phyloP scores from a whole-genome alignment of 2,329 filamentous ascomycete genomes.

The Calcarisporium arbuscula region DNA sequence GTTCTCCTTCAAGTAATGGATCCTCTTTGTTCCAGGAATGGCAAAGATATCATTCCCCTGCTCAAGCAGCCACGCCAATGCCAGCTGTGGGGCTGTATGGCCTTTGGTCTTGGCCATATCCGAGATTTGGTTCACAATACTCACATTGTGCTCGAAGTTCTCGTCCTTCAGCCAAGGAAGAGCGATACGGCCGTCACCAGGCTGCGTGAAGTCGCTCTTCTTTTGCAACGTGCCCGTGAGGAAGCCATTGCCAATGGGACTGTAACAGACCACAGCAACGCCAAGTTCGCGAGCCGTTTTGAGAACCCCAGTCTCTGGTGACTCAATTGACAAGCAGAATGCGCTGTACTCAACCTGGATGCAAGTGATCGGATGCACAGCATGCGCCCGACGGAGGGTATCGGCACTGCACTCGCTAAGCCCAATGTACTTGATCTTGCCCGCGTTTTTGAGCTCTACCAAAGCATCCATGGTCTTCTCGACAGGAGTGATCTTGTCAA shows the following conservation, averaged over 20 bases:
- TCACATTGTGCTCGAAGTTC: constrained; percentile 41
- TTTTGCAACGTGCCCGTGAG: constrained; percentile 44
- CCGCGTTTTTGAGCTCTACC: constrained; percentile 37
- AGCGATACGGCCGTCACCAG: constrained; percentile 12
- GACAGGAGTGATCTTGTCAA: constrained; percentile 35
- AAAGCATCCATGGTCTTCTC: constrained; percentile 42
- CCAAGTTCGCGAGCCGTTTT: constrained; percentile 50
- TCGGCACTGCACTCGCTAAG: constrained; percentile 38
- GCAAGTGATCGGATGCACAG: constrained; percentile 42
- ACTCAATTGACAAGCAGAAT: constrained; percentile 54
- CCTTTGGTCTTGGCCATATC: no score
- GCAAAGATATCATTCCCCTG: no score
- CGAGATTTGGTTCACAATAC: constrained; percentile 37
- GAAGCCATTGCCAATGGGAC: constrained; percentile 53
- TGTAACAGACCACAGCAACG: constrained; percentile 49
- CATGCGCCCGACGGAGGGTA: constrained; percentile 43
- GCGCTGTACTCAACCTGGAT: constrained; percentile 49
- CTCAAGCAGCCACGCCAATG: no score
- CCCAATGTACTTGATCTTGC: constrained; percentile 50
- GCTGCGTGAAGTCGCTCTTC: constrained; percentile 38
- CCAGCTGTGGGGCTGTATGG: no score
- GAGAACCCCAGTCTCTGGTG: constrained; percentile 38
- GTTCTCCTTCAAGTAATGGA: no score
- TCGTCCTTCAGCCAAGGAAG: constrained; percentile 17
- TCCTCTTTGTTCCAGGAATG: no score